Percentiles rank a stretch among this genome's conserved stretches.
These are phyloP conservation scores for Ceratobasidium sp. DNA, from an alignment of 1,284 basidiomycete species.

Conservation along the genomic window DNA sequence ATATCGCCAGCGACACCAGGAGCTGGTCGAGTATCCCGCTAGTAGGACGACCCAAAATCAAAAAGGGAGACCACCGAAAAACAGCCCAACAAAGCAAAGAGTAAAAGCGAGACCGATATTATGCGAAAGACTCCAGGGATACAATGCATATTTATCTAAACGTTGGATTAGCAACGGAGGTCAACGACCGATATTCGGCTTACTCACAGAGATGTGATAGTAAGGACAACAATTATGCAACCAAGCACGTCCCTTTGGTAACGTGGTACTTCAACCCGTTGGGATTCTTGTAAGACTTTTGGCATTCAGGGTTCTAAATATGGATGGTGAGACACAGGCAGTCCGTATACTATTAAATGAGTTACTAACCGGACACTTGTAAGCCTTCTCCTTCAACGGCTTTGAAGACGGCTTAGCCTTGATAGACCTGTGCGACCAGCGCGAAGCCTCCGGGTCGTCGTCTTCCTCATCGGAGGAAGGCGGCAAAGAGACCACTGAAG, in stretches of 20 bases:
- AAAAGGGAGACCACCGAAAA: slow-evolving; percentile 22
- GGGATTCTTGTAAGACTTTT: slow-evolving; percentile 44
- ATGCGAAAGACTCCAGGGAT: slow-evolving; percentile 36
- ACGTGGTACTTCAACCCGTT: slow-evolving; percentile 44
- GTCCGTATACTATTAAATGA: background rate
- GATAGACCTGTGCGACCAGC: slow-evolving; percentile 33
- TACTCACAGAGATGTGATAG: slow-evolving; percentile 30
- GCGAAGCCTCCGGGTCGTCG: slow-evolving; percentile 5
- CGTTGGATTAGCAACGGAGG: background rate
- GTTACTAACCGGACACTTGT: slow-evolving; percentile 35
- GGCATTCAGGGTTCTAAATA: slow-evolving; percentile 36
- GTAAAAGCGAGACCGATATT: slow-evolving; percentile 33
- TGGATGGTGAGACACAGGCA: background rate
- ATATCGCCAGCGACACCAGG: slow-evolving; percentile 23
- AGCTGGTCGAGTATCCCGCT: slow-evolving; percentile 8
- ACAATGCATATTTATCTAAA: slow-evolving; percentile 37
- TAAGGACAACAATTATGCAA: slow-evolving; percentile 34
- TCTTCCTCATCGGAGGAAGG: slow-evolving; percentile 31
- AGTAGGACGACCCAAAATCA: slow-evolving; percentile 10
- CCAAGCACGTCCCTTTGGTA: slow-evolving; percentile 43
- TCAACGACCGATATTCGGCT: background rate
- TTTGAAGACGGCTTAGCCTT: slow-evolving; percentile 34
- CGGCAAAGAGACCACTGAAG: slow-evolving; percentile 19
- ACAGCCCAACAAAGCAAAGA: slow-evolving; percentile 24
- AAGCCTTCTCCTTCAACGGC: slow-evolving; percentile 39